Percentiles rank a stretch among this genome's conserved stretches.
Conservation (phyloP, 2,329 filamentous ascomycete genomes). For the Hymenoscyphus salicellus region DNA sequence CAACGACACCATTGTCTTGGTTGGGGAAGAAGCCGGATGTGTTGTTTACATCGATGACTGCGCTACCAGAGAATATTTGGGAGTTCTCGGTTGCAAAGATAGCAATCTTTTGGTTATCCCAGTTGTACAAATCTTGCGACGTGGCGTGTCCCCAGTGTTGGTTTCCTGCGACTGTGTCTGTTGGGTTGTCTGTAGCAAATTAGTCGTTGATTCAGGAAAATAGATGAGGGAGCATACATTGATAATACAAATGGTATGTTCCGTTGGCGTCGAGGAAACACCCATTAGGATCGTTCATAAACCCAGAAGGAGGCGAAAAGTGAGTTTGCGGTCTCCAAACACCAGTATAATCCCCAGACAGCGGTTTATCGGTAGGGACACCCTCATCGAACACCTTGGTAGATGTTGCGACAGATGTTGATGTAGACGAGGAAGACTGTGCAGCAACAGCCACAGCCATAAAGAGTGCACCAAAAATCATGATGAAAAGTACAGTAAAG, state of each 20-base stretch:
- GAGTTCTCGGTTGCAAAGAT: constrained; percentile 47
- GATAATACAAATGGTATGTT: constrained; percentile 64
- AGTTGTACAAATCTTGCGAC: constrained; percentile 59
- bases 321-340: constrained; percentile 49
- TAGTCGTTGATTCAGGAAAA: background rate
- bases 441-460: constrained; percentile 20
- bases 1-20: constrained; percentile 60
- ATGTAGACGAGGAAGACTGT: constrained; percentile 16
- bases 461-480: constrained; percentile 18
- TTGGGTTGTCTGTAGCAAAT: constrained; percentile 45
- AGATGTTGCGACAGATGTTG: constrained; percentile 19
- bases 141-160: constrained; percentile 68
- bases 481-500: constrained; percentile 7
- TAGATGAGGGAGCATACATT: constrained; percentile 43
- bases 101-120: constrained; percentile 63
- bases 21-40: constrained; percentile 63
- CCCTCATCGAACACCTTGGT: constrained; percentile 20
- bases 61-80: constrained; percentile 52
- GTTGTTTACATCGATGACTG: constrained; percentile 60
- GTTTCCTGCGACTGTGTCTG: constrained; percentile 50
- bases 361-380: constrained; percentile 26
- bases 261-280: constrained; percentile 57
- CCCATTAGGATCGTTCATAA: constrained; percentile 64
- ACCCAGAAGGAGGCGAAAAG: constrained; percentile 51
- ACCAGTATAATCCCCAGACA: constrained; percentile 29